phyloP scores from a whole-genome alignment of 441 rosid species.

The Populus trichocarpa region DNA sequence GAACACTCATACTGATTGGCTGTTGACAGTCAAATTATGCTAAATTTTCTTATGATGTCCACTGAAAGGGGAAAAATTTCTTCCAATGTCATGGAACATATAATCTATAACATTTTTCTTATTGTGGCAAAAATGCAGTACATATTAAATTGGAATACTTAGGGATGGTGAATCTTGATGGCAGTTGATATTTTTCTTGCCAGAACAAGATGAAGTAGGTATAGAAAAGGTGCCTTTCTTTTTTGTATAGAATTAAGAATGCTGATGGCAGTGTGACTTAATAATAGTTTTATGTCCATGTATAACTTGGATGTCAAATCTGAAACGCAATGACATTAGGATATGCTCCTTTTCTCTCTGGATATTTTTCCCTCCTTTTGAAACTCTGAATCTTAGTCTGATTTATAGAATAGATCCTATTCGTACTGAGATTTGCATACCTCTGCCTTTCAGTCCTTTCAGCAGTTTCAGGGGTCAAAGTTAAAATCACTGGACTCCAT shows the following conservation, averaged over 20 bases:
- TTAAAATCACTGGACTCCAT: constrained; percentile 54
- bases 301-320: too few relatives aligned
- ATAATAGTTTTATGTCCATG: too few relatives aligned
- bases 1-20: not conserved
- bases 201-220: not conserved
- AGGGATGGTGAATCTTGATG: not conserved
- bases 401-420: not conserved
- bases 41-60: not conserved
- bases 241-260: too few relatives aligned
- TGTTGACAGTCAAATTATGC: not conserved
- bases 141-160: not conserved
- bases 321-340: not conserved
- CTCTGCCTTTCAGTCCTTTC: constrained; percentile 58
- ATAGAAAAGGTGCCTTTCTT: too few relatives aligned
- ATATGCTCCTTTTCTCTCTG: not conserved
- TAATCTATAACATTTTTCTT: not conserved
- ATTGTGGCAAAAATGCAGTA: not conserved
- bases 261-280: too few relatives aligned
- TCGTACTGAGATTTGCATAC: not conserved
- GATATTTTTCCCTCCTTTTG: not conserved
- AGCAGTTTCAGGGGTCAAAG: constrained; percentile 74
- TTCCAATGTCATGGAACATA: not conserved
- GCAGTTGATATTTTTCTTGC: not conserved
- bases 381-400: not conserved
- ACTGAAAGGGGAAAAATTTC: not conserved